Evolutionary conservation across 495 filamentous ascomycete species (phyloP).

Genomic region (Wilcoxina mikolae): DNA sequence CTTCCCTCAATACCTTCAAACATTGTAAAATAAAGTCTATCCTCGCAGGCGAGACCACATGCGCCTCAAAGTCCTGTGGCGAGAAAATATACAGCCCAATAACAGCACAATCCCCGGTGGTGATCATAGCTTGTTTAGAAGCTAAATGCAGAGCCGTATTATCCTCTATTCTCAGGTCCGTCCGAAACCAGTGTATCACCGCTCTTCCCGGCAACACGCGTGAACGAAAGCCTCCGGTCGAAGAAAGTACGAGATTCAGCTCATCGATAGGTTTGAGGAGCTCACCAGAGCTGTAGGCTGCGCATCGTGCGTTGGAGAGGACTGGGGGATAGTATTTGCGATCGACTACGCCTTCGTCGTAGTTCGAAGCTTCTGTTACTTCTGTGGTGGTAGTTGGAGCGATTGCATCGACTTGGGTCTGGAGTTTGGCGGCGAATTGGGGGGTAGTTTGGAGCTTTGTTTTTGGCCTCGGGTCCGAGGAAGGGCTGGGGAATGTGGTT

Average conservation of each 20-base stretch:
- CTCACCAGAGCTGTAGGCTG: constrained; percentile 50
- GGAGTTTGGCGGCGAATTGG: background rate
- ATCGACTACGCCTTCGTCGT: constrained; percentile 52
- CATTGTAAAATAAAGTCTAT: constrained; percentile 70
- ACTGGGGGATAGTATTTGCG: constrained; percentile 74
- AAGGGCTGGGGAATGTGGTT: background rate
- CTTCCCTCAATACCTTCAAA: constrained; percentile 46
- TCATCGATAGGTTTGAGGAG: constrained; percentile 56
- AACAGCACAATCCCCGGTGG: constrained; percentile 40
- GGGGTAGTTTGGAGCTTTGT: constrained; percentile 3
- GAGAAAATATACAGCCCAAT: constrained; percentile 69
- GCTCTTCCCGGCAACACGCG: constrained; percentile 40
- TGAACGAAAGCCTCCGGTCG: constrained; percentile 36
- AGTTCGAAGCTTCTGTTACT: background rate
- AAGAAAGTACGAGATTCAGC: constrained; percentile 40
- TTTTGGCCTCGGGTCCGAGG: background rate
- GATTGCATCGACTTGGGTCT: background rate
- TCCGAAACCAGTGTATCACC: constrained; percentile 87
- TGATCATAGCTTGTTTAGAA: constrained; percentile 44
- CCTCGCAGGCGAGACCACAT: constrained; percentile 53
- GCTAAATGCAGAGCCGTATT: constrained; percentile 61
- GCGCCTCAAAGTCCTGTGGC: constrained; percentile 74
- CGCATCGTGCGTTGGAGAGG: constrained; percentile 62
- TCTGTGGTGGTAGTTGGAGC: background rate
- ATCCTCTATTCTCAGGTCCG: constrained; percentile 58